Conservation (phyloP, 192 early-diverging fungal genomes). For the Gryganskiella cystojenkinii region DNA sequence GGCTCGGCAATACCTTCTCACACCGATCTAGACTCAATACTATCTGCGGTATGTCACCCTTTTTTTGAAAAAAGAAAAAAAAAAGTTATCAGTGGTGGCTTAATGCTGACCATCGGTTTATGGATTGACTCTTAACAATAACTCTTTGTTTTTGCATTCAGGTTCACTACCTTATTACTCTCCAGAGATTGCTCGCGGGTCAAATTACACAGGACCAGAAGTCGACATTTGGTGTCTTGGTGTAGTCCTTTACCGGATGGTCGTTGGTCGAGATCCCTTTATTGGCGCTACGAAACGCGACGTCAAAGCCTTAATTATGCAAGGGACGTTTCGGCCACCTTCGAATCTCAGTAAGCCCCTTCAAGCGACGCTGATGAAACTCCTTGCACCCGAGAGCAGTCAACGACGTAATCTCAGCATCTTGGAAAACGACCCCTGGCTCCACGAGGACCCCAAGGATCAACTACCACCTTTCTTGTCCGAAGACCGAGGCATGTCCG, state of each 20-base stretch:
- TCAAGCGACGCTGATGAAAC: conserved; percentile 57
- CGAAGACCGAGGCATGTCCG: conserved; percentile 22
- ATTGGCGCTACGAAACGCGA: conserved; percentile 61
- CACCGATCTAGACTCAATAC: conserved; percentile 75
- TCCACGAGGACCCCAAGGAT: conserved; percentile 37
- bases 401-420: conserved; percentile 51
- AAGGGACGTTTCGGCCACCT: conserved; percentile 54
- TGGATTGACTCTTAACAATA: neutral
- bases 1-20: conserved; percentile 85
- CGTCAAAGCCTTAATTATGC: conserved; percentile 59
- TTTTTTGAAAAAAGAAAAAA: too few species aligned
- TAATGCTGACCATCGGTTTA: too few species aligned
- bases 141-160: conserved; percentile 11
- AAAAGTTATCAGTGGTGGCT: too few species aligned
- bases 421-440: conserved; percentile 61
- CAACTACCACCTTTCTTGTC: conserved; percentile 13
- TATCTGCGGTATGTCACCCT: conserved; percentile 79
- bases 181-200: conserved; percentile 92
- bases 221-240: conserved; percentile 97
- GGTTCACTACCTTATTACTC: conserved; percentile 89
- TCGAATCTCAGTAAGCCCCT: conserved; percentile 51
- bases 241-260: conserved; percentile 89
- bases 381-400: conserved; percentile 53
- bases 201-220: conserved; percentile 93
- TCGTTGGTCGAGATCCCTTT: conserved; percentile 64